A percentile compares a stretch with the other conserved stretches of the same genome.
Conservation (phyloP, 2,329 filamentous ascomycete genomes). For the Fusarium secorum region DNA sequence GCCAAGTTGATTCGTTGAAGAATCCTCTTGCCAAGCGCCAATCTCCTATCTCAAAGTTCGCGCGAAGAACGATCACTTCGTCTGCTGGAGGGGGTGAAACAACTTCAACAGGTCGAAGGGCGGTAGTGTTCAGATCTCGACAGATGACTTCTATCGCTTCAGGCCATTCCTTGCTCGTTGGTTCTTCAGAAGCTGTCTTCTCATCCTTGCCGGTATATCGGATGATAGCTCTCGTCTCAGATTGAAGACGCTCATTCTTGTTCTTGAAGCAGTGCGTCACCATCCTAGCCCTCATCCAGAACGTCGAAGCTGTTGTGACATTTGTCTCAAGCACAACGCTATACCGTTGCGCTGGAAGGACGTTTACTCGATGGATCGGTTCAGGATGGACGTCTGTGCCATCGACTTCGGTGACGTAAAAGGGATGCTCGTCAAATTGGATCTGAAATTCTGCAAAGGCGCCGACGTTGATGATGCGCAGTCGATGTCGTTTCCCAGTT, state of each 20-base stretch:
- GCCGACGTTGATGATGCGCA: slow-evolving; percentile 74
- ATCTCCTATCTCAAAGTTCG: slow-evolving; percentile 63
- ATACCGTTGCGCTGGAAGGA: slow-evolving; percentile 76
- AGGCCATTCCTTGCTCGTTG: slow-evolving; percentile 57
- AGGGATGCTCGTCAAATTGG: slow-evolving; percentile 71
- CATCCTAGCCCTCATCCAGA: slow-evolving; percentile 68
- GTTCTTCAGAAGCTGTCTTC: slow-evolving; percentile 12
- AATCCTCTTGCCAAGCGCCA: slow-evolving; percentile 62
- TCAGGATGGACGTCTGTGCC: slow-evolving; percentile 70
- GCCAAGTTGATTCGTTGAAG: slow-evolving; percentile 62
- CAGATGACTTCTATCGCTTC: slow-evolving; percentile 58
- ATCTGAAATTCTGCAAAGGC: slow-evolving; percentile 77
- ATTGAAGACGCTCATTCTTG: slow-evolving; percentile 43
- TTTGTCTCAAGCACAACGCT: slow-evolving; percentile 71
- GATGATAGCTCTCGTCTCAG: slow-evolving; percentile 45
- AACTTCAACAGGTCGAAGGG: slow-evolving; percentile 50
- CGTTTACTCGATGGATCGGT: slow-evolving; percentile 66
- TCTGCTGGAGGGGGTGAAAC: slow-evolving; percentile 51
- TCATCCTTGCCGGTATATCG: slow-evolving; percentile 36
- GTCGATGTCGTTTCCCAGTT: slow-evolving; percentile 66
- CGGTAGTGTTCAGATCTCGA: slow-evolving; percentile 61
- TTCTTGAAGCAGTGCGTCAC: slow-evolving; percentile 50
- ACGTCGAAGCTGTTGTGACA: slow-evolving; percentile 60
- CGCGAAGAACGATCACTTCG: slow-evolving; percentile 55
- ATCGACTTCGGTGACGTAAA: slow-evolving; percentile 74